phyloP scores from a whole-genome alignment of 2,329 filamentous ascomycete genomes.

The Venturia nashicola region DNA sequence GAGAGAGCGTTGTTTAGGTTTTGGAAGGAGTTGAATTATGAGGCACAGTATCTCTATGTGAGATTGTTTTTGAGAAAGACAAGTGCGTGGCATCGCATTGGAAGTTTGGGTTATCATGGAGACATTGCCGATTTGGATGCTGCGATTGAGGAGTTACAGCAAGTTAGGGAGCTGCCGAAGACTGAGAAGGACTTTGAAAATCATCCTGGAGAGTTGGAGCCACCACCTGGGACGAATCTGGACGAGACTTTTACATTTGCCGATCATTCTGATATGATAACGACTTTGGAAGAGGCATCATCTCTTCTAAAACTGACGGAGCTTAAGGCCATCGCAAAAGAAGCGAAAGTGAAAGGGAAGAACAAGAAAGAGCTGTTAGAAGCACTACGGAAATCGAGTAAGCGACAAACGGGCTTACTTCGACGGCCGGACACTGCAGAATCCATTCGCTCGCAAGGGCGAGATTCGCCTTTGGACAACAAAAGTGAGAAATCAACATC shows the following conservation, averaged over 20 bases:
- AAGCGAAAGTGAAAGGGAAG: conserved; percentile 75
- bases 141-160: conserved; percentile 56
- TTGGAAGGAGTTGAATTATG: conserved; percentile 66
- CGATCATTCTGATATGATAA: conserved; percentile 62
- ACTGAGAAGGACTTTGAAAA: conserved; percentile 19
- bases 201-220: conserved; percentile 37
- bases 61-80: conserved; percentile 87
- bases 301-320: conserved; percentile 77
- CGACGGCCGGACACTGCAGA: conserved; percentile 50
- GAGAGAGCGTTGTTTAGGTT: conserved; percentile 65
- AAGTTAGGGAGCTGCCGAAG: conserved; percentile 40
- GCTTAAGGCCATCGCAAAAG: conserved; percentile 70
- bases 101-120: conserved; percentile 63
- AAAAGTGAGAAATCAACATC: background rate
- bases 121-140: conserved; percentile 65
- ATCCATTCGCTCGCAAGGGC: conserved; percentile 22
- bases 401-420: conserved; percentile 59
- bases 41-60: conserved; percentile 90
- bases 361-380: conserved; percentile 72
- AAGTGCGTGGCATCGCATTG: conserved; percentile 77
- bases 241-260: conserved; percentile 60
- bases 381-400: conserved; percentile 61
- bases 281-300: conserved; percentile 70
- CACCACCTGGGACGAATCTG: conserved; percentile 36
- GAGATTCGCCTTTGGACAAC: background rate